Conservation (phyloP, 2,329 filamentous ascomycete genomes). For the Arachnomyces sp. region DNA sequence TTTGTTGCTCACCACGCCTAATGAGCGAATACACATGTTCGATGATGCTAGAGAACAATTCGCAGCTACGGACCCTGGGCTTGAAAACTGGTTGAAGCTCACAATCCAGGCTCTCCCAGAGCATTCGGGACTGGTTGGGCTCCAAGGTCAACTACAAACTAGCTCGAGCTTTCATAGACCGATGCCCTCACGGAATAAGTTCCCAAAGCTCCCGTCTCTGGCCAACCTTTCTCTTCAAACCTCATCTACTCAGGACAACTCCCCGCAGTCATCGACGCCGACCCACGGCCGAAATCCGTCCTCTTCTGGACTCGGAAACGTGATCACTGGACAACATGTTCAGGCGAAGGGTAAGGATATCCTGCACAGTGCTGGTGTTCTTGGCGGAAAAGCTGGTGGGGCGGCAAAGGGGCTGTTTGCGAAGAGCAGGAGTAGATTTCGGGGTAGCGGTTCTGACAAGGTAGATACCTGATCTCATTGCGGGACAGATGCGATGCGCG, state of each 20-base stretch:
- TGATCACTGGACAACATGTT: constrained; percentile 54
- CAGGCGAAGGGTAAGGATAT: constrained; percentile 83
- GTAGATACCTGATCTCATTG: constrained; percentile 65
- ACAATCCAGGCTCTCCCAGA: constrained; percentile 47
- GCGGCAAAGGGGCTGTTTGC: constrained; percentile 86
- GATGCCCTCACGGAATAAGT: constrained; percentile 29
- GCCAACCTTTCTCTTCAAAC: constrained; percentile 20
- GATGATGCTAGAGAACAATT: constrained; percentile 65
- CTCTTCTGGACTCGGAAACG: constrained; percentile 27
- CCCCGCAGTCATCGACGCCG: constrained; percentile 9
- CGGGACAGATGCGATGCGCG: constrained; percentile 12
- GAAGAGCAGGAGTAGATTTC: constrained; percentile 80
- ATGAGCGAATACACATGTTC: constrained; percentile 66
- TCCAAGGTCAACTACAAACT: constrained; percentile 26
- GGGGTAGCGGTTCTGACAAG: constrained; percentile 64
- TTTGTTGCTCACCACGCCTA: constrained; percentile 55
- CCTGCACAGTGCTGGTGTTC: constrained; percentile 69
- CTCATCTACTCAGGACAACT: constrained; percentile 24
- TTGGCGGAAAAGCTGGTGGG: constrained; percentile 63
- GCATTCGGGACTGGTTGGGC: constrained; percentile 39
- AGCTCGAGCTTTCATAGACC: constrained; percentile 19
- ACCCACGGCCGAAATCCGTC: constrained; percentile 26
- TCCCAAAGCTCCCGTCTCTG: constrained; percentile 34
- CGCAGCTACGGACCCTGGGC: constrained; percentile 63
- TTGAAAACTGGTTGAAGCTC: constrained; percentile 53